These are phyloP conservation scores for Botryococcus braunii DNA, from an alignment of 163 green algal species.

Conservation along the genomic window DNA sequence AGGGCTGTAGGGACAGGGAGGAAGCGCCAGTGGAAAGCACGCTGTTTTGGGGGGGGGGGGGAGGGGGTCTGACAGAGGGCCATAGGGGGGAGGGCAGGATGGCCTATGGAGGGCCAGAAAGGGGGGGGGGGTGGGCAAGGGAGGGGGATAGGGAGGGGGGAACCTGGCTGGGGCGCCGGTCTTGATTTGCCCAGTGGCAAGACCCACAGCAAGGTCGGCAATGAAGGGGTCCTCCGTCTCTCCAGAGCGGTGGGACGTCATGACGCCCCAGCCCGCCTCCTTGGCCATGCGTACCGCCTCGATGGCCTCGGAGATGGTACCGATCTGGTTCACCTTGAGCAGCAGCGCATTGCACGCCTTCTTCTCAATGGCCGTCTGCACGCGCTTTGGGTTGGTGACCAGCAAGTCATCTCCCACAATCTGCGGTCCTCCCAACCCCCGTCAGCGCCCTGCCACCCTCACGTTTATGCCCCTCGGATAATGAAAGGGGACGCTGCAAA, in stretches of 20 bases:
- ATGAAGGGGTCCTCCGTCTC: constrained; percentile 98
- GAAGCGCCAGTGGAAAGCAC: too few relatives aligned
- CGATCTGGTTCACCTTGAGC: constrained; percentile 89
- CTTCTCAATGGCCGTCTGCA: constrained; percentile 88
- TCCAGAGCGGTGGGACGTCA: constrained; percentile 85
- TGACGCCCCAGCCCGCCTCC: constrained; percentile 93
- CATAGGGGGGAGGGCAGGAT: too few relatives aligned
- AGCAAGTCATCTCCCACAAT: constrained; percentile 98
- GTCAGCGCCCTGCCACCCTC: too few relatives aligned
- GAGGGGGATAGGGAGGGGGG: too few relatives aligned
- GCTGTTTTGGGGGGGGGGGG: too few relatives aligned
- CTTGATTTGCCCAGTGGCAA: constrained; percentile 98
- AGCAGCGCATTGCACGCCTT: constrained; percentile 95
- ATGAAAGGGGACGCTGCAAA: too few relatives aligned
- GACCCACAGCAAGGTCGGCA: constrained; percentile 93
- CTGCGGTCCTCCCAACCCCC: too few relatives aligned
- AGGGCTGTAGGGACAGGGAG: too few relatives aligned
- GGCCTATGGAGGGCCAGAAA: too few relatives aligned
- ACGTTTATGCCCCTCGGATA: too few relatives aligned
- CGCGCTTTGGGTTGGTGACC: constrained; percentile 92
- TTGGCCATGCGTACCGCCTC: constrained; percentile 94
- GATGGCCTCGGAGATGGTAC: constrained; percentile 92
- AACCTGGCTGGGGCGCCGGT: constrained; percentile 91
- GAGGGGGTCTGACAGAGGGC: too few relatives aligned
- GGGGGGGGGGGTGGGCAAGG: too few relatives aligned